Percentiles rank a stretch among this genome's conserved stretches.
Conservation (phyloP, 2,329 filamentous ascomycete species). For the Coniochaeta hoffmannii region DNA sequence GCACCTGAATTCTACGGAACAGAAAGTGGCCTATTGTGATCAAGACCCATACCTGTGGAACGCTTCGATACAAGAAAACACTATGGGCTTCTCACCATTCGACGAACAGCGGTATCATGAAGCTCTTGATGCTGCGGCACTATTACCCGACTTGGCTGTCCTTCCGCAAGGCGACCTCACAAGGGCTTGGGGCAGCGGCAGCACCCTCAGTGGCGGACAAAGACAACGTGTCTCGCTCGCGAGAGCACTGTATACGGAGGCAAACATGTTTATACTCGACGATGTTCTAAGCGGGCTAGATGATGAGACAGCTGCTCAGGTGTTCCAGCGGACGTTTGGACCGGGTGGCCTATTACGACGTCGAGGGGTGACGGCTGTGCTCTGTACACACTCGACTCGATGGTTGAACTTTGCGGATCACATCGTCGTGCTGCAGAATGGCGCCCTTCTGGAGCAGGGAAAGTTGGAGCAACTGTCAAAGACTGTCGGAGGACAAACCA, state of each 20-base stretch:
- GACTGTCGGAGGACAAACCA: too few relatives aligned
- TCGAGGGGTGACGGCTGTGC: neutral
- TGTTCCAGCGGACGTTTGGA: neutral
- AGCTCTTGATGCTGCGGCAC: neutral
- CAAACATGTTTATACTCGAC: neutral
- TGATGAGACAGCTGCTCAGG: neutral
- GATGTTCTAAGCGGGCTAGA: neutral
- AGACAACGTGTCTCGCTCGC: too few relatives aligned
- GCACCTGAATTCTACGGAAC: too few relatives aligned
- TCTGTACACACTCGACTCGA: neutral
- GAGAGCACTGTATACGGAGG: too few relatives aligned
- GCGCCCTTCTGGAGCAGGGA: neutral
- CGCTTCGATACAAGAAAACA: slow-evolving; percentile 22
- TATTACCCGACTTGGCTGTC: too few relatives aligned
- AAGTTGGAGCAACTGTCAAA: too few relatives aligned
- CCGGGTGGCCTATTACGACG: neutral
- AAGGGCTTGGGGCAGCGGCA: too few relatives aligned
- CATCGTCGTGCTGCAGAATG: neutral
- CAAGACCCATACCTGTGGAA: slow-evolving; percentile 24
- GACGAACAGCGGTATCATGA: neutral
- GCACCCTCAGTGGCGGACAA: too few relatives aligned
- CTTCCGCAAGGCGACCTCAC: too few relatives aligned
- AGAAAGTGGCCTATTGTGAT: slow-evolving; percentile 21
- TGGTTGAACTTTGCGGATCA: neutral
- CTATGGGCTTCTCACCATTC: slow-evolving; percentile 15